These are phyloP conservation scores for Microdochium paspali DNA, from an alignment of 2,329 filamentous ascomycete genomes.

Conservation along the genomic window DNA sequence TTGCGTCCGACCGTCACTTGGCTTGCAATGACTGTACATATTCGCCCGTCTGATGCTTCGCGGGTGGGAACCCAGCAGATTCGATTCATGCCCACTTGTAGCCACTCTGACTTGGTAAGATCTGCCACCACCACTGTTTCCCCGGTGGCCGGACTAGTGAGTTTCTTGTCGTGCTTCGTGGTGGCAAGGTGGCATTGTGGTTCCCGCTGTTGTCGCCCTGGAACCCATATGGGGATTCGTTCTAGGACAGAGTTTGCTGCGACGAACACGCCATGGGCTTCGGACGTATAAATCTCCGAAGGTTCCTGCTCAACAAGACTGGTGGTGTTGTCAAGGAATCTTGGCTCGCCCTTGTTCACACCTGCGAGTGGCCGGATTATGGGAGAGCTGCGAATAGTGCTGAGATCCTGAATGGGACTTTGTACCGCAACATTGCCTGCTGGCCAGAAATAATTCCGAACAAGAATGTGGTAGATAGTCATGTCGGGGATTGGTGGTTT, in stretches of 20 bases:
- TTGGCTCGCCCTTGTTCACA: constrained; percentile 10
- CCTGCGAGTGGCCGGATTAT: constrained; percentile 12
- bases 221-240: constrained; percentile 14
- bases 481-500: not conserved
- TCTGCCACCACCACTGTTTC: not conserved
- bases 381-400: constrained; percentile 1
- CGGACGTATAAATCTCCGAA: constrained; percentile 5
- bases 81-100: constrained; percentile 1
- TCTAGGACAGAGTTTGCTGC: not conserved
- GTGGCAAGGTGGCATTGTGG: not conserved
- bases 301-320: constrained; percentile 8
- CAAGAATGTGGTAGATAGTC: constrained; percentile 5
- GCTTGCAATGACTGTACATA: constrained; percentile 16
- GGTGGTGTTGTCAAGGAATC: constrained; percentile 4
- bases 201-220: constrained; percentile 3
- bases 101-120: not conserved
- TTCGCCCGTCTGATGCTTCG: constrained; percentile 6
- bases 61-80: constrained; percentile 17
- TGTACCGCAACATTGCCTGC: constrained; percentile 11
- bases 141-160: not conserved
- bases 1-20: not conserved
- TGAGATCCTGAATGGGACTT: constrained; percentile 10
- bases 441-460: constrained; percentile 13
- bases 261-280: constrained; percentile 15
- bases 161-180: not conserved